Evolutionary conservation across 768 basidiomycete genomes (phyloP).

Genomic region (Mycena floridula): DNA sequence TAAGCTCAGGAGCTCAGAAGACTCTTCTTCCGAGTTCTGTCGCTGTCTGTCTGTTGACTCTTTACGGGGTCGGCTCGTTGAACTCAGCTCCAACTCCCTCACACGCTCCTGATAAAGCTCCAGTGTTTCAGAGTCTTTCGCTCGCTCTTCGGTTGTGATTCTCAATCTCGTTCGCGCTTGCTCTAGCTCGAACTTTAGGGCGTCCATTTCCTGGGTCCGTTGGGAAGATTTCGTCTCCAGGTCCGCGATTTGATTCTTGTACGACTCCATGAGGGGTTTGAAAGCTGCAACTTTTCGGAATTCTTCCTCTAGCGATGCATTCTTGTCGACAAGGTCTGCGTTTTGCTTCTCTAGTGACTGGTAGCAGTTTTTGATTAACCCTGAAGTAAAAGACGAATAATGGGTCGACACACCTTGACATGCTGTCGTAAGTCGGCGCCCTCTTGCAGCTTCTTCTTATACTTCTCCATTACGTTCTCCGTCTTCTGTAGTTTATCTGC

Average conservation of each 20-base stretch:
- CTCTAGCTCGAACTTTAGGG: slow-evolving; percentile 70
- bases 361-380: slow-evolving; percentile 1
- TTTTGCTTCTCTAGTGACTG: slow-evolving; percentile 92
- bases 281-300: slow-evolving; percentile 80
- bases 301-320: slow-evolving; percentile 89
- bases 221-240: slow-evolving; percentile 68
- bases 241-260: slow-evolving; percentile 80
- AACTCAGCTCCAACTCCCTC: slow-evolving; percentile 75
- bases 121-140: slow-evolving; percentile 77
- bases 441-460: slow-evolving; percentile 97
- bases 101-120: slow-evolving; percentile 89
- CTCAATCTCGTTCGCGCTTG: slow-evolving; percentile 66
- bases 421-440: slow-evolving; percentile 83
- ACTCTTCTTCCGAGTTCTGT: slow-evolving; percentile 33
- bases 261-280: slow-evolving; percentile 88
- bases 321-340: slow-evolving; percentile 84
- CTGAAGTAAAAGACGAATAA: slow-evolving; percentile 16
- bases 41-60: slow-evolving; percentile 8
- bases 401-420: slow-evolving; percentile 81
- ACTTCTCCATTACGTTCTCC: slow-evolving; percentile 98
- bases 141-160: slow-evolving; percentile 61
- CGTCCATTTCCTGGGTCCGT: slow-evolving; percentile 66
- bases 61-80: slow-evolving; percentile 14
- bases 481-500: slow-evolving; percentile 90
- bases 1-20: slow-evolving; percentile 22